phyloP scores from a whole-genome alignment of 805 yeast genomes.

The Myxozyma neglecta region DNA sequence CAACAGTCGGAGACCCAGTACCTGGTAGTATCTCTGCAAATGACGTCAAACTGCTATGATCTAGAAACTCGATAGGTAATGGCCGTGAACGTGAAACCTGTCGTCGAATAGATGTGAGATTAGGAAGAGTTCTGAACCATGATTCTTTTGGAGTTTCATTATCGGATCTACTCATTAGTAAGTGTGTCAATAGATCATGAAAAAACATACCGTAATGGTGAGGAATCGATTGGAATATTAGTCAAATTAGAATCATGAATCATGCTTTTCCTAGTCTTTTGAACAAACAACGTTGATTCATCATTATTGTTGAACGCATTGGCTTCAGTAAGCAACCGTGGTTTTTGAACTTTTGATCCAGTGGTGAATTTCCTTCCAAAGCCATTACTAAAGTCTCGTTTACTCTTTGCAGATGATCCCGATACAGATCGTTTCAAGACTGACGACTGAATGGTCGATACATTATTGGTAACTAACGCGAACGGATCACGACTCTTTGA shows the following conservation, averaged over 20 bases:
- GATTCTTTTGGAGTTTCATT: background rate
- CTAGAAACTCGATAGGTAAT: slow-evolving; percentile 10
- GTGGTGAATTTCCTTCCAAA: background rate
- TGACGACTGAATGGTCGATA: background rate
- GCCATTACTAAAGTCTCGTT: background rate
- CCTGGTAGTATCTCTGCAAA: slow-evolving; percentile 18
- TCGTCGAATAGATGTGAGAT: slow-evolving; percentile 4
- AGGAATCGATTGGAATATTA: background rate
- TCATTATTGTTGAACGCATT: background rate
- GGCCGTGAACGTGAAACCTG: slow-evolving; percentile 5
- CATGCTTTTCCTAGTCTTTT: background rate
- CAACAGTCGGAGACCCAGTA: background rate
- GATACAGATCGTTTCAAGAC: background rate
- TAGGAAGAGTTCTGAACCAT: slow-evolving; percentile 4
- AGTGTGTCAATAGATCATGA: background rate
- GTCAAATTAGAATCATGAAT: background rate
- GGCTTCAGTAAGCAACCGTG: background rate
- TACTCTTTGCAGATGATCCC: background rate
- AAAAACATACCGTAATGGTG: background rate
- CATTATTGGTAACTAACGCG: background rate
- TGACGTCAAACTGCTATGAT: slow-evolving; percentile 15
- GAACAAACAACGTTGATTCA: background rate
- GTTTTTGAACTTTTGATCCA: background rate
- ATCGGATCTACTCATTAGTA: background rate
- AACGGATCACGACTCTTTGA: slow-evolving; percentile 11